Conservation (phyloP, 2,329 filamentous ascomycete species). For the Beauveria brongniartii region DNA sequence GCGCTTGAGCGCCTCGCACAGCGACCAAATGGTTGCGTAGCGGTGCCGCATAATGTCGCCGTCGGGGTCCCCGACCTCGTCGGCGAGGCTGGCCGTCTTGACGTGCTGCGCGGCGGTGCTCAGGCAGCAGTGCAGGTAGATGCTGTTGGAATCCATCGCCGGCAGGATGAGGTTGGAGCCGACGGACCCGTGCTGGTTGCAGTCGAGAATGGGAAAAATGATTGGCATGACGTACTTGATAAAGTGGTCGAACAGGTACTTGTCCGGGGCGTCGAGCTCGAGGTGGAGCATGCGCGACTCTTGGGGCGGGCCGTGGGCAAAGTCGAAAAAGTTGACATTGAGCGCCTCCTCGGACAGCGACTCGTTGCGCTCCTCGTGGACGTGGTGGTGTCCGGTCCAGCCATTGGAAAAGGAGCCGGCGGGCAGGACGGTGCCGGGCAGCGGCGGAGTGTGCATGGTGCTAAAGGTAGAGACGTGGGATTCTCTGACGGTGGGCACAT, state of each 20-base stretch:
- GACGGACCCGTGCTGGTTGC: slow-evolving; percentile 77
- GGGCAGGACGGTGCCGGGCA: slow-evolving; percentile 57
- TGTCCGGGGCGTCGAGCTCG: slow-evolving; percentile 80
- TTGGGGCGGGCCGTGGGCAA: slow-evolving; percentile 59
- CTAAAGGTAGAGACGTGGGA: slow-evolving; percentile 88
- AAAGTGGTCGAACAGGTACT: slow-evolving; percentile 83
- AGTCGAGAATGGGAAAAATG: slow-evolving; percentile 87
- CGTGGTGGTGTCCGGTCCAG: slow-evolving; percentile 35
- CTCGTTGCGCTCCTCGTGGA: slow-evolving; percentile 41
- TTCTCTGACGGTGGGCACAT: slow-evolving; percentile 76
- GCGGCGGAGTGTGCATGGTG: slow-evolving; percentile 75
- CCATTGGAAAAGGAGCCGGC: slow-evolving; percentile 56
- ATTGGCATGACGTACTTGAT: slow-evolving; percentile 78
- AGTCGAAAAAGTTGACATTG: slow-evolving; percentile 78
- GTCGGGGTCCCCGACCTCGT: slow-evolving; percentile 29
- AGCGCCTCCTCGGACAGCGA: slow-evolving; percentile 57
- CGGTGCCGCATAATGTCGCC: slow-evolving; percentile 88
- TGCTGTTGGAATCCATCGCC: slow-evolving; percentile 82
- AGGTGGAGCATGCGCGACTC: slow-evolving; percentile 62
- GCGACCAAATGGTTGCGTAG: slow-evolving; percentile 75
- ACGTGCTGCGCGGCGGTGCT: slow-evolving; percentile 88
- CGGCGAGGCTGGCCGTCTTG: slow-evolving; percentile 59
- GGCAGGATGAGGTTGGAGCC: slow-evolving; percentile 77
- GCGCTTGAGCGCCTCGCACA: slow-evolving; percentile 72
- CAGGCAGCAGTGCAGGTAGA: slow-evolving; percentile 91